Percentiles rank a stretch among this genome's conserved stretches.
phyloP scores from a whole-genome alignment of 352 stramenopile species.

The Pythium volutum region DNA sequence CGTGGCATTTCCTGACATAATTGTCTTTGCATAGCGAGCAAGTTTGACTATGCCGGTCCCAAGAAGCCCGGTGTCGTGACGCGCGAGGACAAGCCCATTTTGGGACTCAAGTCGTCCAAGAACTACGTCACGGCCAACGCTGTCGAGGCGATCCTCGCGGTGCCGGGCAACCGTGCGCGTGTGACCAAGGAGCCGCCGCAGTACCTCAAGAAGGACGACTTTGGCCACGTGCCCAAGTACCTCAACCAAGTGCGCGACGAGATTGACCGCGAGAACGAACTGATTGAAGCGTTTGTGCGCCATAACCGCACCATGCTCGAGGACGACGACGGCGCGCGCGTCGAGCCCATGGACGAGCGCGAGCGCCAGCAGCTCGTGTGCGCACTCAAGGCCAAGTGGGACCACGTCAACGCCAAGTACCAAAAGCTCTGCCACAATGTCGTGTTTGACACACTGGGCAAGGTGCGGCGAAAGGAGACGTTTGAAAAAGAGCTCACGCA shows the following conservation, averaged over 20 bases:
- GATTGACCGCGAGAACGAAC: constrained; percentile 90
- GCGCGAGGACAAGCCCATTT: constrained; percentile 87
- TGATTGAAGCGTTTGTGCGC: constrained; percentile 91
- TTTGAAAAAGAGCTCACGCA: constrained; percentile 91
- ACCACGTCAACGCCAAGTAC: constrained; percentile 92
- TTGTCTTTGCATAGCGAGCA: too few relatives aligned
- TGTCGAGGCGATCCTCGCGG: constrained; percentile 88
- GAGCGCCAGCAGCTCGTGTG: constrained; percentile 85
- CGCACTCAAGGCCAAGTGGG: constrained; percentile 92
- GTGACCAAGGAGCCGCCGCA: constrained; percentile 63
- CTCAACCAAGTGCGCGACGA: constrained; percentile 91
- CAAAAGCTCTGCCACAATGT: constrained; percentile 94
- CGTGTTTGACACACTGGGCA: constrained; percentile 90
- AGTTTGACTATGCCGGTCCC: constrained; percentile 64
- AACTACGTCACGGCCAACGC: constrained; percentile 94
- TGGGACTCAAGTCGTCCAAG: constrained; percentile 90
- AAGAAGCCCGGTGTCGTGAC: constrained; percentile 77
- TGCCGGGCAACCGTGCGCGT: constrained; percentile 56
- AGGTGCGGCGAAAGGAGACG: constrained; percentile 91
- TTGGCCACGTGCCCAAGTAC: constrained; percentile 91
- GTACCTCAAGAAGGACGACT: constrained; percentile 90
- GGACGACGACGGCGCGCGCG: constrained; percentile 49
- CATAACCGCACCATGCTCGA: constrained; percentile 88
- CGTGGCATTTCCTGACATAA: too few relatives aligned
- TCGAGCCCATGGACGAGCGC: constrained; percentile 79